Conservation (phyloP, 257 asterid species). For the Solanum commersonii region DNA sequence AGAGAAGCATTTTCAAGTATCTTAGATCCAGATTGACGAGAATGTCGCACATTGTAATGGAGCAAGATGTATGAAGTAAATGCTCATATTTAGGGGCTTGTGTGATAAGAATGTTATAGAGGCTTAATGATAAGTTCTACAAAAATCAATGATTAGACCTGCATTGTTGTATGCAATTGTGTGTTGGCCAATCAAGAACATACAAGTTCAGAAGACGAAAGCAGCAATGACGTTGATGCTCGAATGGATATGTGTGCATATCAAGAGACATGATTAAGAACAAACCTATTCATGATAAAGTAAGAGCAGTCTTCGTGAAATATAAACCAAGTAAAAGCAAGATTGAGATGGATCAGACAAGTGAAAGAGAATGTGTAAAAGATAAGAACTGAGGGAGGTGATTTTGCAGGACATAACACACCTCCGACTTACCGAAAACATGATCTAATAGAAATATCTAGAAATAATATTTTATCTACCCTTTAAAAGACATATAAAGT, state of each 20-base stretch:
- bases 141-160: not conserved
- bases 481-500: rapidly evolving
- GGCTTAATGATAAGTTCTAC: not conserved
- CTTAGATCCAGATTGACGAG: not conserved
- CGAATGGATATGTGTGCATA: not conserved
- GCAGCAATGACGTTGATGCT: not conserved
- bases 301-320: no score
- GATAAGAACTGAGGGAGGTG: rapidly evolving
- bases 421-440: rapidly evolving
- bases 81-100: rapidly evolving
- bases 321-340: no score
- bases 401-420: not conserved
- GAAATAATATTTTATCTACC: no score
- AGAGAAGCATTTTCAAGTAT: not conserved
- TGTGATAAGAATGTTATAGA: not conserved
- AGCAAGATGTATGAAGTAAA: rapidly evolving
- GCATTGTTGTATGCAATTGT: not conserved
- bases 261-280: no score
- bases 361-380: not conserved
- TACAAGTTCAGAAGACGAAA: not conserved
- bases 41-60: no score
- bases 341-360: rapidly evolving
- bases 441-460: no score
- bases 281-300: no score
- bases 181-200: not conserved